These are phyloP conservation scores for Tagetes patula DNA, from an alignment of 129 eudicot genomes.

Conservation along the genomic window DNA sequence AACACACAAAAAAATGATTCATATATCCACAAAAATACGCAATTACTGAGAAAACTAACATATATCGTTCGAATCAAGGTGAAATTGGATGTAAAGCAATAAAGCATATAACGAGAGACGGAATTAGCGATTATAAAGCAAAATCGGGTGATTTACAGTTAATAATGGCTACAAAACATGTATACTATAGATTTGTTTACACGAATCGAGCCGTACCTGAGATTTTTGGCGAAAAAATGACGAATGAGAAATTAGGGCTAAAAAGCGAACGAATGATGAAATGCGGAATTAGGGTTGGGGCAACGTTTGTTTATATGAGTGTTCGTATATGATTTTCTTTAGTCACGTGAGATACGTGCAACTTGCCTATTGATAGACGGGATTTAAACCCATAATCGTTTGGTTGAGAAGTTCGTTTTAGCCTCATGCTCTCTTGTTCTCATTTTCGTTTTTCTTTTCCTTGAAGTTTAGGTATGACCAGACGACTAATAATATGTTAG, in stretches of 20 bases:
- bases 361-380: too few species aligned
- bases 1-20: not conserved
- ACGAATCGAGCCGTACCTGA: not conserved
- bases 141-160: not conserved
- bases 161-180: not conserved
- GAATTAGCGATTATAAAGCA: not conserved
- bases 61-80: not conserved
- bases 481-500: too few species aligned
- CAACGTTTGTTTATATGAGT: not conserved
- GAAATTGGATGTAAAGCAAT: not conserved
- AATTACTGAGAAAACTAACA: not conserved
- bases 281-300: not conserved
- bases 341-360: conserved; percentile 2
- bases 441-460: too few species aligned
- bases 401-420: too few species aligned
- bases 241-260: not conserved
- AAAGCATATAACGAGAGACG: not conserved
- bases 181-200: not conserved
- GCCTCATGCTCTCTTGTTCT: too few species aligned
- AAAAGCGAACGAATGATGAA: not conserved
- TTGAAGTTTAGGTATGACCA: too few species aligned
- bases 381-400: too few species aligned
- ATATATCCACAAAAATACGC: not conserved
- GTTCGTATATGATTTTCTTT: not conserved
- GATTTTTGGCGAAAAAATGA: not conserved